Percentiles rank a stretch among this genome's conserved stretches.
Evolutionary conservation across 495 filamentous ascomycete genomes (phyloP).

Genomic region (Penicillium bovifimosum): DNA sequence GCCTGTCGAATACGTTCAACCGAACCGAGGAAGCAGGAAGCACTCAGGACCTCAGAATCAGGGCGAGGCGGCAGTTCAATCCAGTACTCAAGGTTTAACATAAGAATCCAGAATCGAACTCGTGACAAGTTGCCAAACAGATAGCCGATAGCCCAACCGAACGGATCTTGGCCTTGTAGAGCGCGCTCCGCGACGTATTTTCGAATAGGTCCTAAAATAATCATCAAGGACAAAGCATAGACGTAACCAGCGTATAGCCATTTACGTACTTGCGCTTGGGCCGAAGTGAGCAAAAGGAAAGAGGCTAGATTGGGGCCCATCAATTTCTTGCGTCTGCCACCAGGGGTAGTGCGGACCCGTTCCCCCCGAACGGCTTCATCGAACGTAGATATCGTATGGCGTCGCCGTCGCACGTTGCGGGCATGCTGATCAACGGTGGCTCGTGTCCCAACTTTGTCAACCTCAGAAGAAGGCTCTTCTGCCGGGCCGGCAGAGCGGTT

Average conservation of each 20-base stretch:
- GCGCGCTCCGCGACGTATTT: slow-evolving; percentile 60
- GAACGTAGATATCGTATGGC: slow-evolving; percentile 50
- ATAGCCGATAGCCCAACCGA: slow-evolving; percentile 90
- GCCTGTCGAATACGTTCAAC: slow-evolving; percentile 51
- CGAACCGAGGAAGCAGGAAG: slow-evolving; percentile 48
- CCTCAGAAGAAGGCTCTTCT: slow-evolving; percentile 14
- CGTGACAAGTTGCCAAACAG: slow-evolving; percentile 71
- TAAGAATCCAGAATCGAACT: slow-evolving; percentile 62
- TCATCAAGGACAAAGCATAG: slow-evolving; percentile 56
- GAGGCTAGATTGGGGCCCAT: slow-evolving; percentile 62
- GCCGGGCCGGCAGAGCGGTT: slow-evolving; percentile 9
- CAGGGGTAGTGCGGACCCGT: slow-evolving; percentile 49
- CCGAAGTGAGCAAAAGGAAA: slow-evolving; percentile 72
- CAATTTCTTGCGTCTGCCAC: slow-evolving; percentile 61
- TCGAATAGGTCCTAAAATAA: slow-evolving; percentile 68
- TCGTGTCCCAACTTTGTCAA: slow-evolving; percentile 22
- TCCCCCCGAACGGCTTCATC: slow-evolving; percentile 31
- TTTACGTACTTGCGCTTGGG: slow-evolving; percentile 69
- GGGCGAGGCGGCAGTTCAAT: slow-evolving; percentile 61
- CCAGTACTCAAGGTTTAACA: slow-evolving; percentile 65
- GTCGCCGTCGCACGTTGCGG: slow-evolving; percentile 25
- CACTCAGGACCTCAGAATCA: slow-evolving; percentile 21
- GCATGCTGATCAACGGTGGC: slow-evolving; percentile 18
- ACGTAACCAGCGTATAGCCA: slow-evolving; percentile 79
- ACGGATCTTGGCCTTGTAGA: slow-evolving; percentile 67